Base-by-base conservation (phyloP, 495 filamentous ascomycete genomes). In the Niebla homalea region DNA sequence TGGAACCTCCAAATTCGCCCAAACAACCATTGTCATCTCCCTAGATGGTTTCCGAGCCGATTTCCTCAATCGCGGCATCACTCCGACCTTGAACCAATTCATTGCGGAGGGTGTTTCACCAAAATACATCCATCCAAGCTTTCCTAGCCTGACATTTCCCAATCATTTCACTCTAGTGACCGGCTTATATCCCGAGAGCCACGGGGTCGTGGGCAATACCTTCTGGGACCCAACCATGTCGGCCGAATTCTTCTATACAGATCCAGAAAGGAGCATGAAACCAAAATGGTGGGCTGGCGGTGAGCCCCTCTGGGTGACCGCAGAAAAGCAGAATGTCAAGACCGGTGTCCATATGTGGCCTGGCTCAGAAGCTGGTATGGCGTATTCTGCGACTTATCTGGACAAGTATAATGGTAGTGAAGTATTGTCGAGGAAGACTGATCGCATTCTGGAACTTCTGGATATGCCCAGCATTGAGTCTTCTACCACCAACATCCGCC, bases 261-360 rank as follows among this genome's bases (percentile, higher is more conserved):
- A 90, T 54, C 77, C 84, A 0, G 55, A 65, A 2, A 68, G 76
- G 44, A 87, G 83, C 55, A 75, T 94, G 67, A 77, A 87, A 48
- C 68, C 82, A 0, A 83, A 89, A 57, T 98, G 93, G 93, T 99
- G 93, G 92, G 70, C 71, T 47, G 73, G 67, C 4, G 89, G 87
- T 0, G 89, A 96, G 58, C 92, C 92, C 0, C 67, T 99, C 38
- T 99, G 92, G 92, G 79, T 82, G 32, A 90, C 92, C 0, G 89
- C 92, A 6, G 89, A 96, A 60, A 78, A 80, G 32, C 76, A 80
- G 47, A 80, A 80, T 5, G 68, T 94, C 43, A 76, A 71, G 48
- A 78, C 78, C 25, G 93, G 86, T 15, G 80, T 97, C 23, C 93
- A 97, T 61, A 99, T 99, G 92, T 99, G 92, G 92, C 92, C 93